phyloP scores from a whole-genome alignment of 164 flowering plant species.

The Taxillus chinensis region DNA sequence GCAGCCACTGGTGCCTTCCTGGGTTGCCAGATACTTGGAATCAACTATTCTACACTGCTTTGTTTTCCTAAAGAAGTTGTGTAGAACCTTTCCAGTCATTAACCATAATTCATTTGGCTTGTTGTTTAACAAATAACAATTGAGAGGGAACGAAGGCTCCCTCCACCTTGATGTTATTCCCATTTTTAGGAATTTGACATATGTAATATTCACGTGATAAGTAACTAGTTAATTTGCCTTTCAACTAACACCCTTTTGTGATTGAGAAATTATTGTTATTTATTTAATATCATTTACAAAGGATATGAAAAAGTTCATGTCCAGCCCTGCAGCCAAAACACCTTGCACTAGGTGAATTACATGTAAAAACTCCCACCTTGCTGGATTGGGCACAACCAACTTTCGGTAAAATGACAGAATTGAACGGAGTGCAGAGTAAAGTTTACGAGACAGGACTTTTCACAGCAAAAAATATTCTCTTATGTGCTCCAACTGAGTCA shows the following conservation, averaged over 20 bases:
- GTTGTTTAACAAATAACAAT: too few species aligned
- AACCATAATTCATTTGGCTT: too few species aligned
- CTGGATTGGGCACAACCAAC: slow-evolving; percentile 97
- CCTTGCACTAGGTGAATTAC: slow-evolving; percentile 49
- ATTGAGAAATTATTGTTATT: too few species aligned
- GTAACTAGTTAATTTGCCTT: too few species aligned
- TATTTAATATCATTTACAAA: slow-evolving; percentile 14
- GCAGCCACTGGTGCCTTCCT: slow-evolving; percentile 99
- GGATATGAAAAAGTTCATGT: slow-evolving; percentile 96
- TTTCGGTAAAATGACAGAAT: slow-evolving; percentile 66
- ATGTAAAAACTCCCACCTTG: slow-evolving; percentile 64
- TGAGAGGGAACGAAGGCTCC: too few species aligned
- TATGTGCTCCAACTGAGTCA: slow-evolving; percentile 98
- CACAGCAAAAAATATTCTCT: slow-evolving; percentile 60
- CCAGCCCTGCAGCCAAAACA: slow-evolving; percentile 66
- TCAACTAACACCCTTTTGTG: too few species aligned
- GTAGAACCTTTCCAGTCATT: too few species aligned
- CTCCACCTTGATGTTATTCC: too few species aligned
- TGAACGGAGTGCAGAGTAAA: slow-evolving; percentile 86
- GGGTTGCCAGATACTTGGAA: slow-evolving; percentile 98
- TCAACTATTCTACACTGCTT: slow-evolving; percentile 47
- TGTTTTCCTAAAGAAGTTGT: too few species aligned
- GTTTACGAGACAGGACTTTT: slow-evolving; percentile 91
- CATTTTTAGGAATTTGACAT: too few species aligned
- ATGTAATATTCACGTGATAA: too few species aligned